Evolutionary conservation across 2,329 filamentous ascomycete genomes (phyloP).

Genomic region (Pseudogymnoascus sp.): DNA sequence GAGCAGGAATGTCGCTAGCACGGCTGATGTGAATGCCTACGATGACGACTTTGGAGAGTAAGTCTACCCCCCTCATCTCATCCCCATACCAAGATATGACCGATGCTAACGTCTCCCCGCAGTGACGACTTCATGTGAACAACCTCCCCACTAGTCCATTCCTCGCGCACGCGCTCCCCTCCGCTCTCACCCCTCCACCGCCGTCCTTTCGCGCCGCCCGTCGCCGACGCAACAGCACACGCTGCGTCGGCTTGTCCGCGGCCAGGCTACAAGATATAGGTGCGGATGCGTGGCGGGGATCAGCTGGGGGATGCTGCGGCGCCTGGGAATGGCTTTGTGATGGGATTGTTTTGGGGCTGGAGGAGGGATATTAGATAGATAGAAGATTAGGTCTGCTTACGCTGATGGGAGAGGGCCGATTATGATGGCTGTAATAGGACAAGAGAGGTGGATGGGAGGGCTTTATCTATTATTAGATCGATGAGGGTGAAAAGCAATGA

Average conservation of each 20-base stretch:
- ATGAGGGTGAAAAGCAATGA: background rate
- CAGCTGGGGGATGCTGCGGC: conserved; percentile 2
- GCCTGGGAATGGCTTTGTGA: conserved; percentile 1
- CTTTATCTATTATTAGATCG: background rate
- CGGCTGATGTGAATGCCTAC: conserved; percentile 69
- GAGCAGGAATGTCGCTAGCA: conserved; percentile 45
- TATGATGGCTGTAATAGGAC: background rate
- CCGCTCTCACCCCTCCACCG: background rate
- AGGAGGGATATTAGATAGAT: background rate
- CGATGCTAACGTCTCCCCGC: conserved; percentile 19
- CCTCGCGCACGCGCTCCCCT: conserved; percentile 4
- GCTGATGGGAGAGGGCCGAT: background rate
- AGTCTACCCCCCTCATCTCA: conserved; percentile 35
- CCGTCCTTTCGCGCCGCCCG: conserved; percentile 6
- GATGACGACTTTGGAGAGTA: conserved; percentile 82
- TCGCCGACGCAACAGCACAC: background rate
- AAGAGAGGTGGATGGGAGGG: background rate
- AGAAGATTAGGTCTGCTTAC: background rate
- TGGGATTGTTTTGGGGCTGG: background rate
- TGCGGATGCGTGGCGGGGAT: background rate
- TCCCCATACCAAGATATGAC: background rate
- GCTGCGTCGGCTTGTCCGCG: background rate
- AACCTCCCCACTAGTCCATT: background rate
- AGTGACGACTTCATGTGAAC: conserved; percentile 70
- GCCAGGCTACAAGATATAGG: background rate